Conservation (phyloP, 768 basidiomycete species). For the Porphyrellus cyaneotinctus region DNA sequence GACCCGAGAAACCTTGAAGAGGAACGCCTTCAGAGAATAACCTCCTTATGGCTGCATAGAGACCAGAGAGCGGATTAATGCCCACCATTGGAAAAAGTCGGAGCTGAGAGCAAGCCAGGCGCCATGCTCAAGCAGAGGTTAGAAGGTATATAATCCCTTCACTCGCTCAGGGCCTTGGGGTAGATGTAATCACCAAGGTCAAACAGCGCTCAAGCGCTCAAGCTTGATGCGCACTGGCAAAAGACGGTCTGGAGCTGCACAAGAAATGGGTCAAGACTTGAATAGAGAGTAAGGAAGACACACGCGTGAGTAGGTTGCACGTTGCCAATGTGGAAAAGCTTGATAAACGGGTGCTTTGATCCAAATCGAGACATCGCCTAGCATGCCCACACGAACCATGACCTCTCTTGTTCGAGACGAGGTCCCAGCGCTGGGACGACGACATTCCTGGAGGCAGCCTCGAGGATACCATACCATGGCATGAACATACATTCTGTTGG, state of each 20-base stretch:
- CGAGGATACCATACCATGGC: constrained; percentile 84
- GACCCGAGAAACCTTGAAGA: constrained; percentile 87
- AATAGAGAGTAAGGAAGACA: constrained; percentile 22
- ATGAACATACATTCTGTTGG: constrained; percentile 71
- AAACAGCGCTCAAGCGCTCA: not conserved
- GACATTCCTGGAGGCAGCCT: constrained; percentile 54
- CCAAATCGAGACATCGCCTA: constrained; percentile 54
- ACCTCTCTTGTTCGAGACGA: constrained; percentile 80
- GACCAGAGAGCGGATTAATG: constrained; percentile 78
- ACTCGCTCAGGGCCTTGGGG: constrained; percentile 75
- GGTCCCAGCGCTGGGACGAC: constrained; percentile 67
- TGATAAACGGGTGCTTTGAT: not conserved
- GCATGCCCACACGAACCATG: constrained; percentile 67
- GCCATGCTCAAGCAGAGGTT: constrained; percentile 59
- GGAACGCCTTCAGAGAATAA: constrained; percentile 65
- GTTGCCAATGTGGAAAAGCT: constrained; percentile 55
- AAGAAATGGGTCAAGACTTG: not conserved
- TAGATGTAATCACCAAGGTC: not conserved
- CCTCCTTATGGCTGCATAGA: constrained; percentile 85
- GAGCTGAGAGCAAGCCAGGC: constrained; percentile 76
- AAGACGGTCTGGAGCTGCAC: constrained; percentile 67
- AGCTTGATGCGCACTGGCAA: constrained; percentile 43
- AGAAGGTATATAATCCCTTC: constrained; percentile 84
- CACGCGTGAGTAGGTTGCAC: constrained; percentile 88
- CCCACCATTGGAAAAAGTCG: constrained; percentile 88